Conservation (phyloP, 495 filamentous ascomycete species). For the Lepraria neglecta region DNA sequence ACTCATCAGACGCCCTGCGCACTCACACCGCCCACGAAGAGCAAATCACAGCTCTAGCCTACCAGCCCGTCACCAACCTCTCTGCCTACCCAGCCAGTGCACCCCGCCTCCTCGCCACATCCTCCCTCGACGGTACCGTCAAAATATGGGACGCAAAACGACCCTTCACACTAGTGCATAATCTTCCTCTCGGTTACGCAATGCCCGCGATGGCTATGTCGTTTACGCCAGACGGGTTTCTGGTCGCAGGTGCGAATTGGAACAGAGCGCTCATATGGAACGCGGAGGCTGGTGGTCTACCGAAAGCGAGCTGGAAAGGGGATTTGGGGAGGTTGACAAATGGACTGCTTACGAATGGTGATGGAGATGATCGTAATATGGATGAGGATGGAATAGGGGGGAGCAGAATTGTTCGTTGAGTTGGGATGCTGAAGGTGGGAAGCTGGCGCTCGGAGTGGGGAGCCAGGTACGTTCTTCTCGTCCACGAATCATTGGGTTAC, state of each 20-base stretch:
- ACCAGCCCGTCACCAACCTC: conserved; percentile 27
- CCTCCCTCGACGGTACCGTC: conserved; percentile 55
- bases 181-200: conserved; percentile 40
- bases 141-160: conserved; percentile 60
- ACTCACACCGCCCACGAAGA: conserved; percentile 38
- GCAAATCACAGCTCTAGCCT: conserved; percentile 41
- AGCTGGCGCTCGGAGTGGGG: conserved; percentile 64
- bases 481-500: neutral
- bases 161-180: conserved; percentile 51
- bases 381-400: conserved; percentile 19
- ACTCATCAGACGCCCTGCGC: conserved; percentile 13
- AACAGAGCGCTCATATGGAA: conserved; percentile 67
- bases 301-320: conserved; percentile 57
- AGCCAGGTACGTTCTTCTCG: conserved; percentile 51
- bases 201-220: conserved; percentile 54
- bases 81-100: conserved; percentile 27
- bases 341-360: conserved; percentile 28
- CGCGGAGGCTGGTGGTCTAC: conserved; percentile 57
- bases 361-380: conserved; percentile 31
- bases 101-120: conserved; percentile 40
- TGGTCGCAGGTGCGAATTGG: conserved; percentile 61
- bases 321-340: conserved; percentile 22
- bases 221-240: conserved; percentile 67
- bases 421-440: conserved; percentile 73
- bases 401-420: conserved; percentile 49